Percentiles rank a stretch among this genome's conserved stretches.
phyloP scores from a whole-genome alignment of 2,329 filamentous ascomycete genomes.

The Fusarium continuum region DNA sequence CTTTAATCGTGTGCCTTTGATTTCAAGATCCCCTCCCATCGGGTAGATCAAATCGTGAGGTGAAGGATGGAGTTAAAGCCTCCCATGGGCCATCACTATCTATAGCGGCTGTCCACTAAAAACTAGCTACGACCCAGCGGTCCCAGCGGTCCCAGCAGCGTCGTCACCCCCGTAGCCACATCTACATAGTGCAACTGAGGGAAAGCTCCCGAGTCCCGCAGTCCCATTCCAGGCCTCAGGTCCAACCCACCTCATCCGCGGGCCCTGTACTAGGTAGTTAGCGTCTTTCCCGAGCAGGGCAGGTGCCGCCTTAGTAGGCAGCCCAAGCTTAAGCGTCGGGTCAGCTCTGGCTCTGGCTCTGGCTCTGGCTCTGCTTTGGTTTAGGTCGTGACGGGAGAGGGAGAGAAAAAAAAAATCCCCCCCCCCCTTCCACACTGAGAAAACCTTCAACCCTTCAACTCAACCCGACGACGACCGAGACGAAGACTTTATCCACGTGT shows the following conservation, averaged over 20 bases:
- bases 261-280: conserved; percentile 23
- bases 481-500: conserved; percentile 36
- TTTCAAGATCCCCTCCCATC: background rate
- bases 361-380: background rate
- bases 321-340: conserved; percentile 18
- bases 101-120: conserved; percentile 26
- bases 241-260: background rate
- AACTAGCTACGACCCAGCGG: conserved; percentile 20
- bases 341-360: conserved; percentile 8
- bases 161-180: conserved; percentile 24
- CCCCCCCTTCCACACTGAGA: conserved; percentile 20
- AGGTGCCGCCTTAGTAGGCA: conserved; percentile 20
- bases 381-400: conserved; percentile 11
- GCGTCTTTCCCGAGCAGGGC: conserved; percentile 18
- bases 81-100: background rate
- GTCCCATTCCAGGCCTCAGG: conserved; percentile 27
- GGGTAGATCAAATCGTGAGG: background rate
- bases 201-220: conserved; percentile 7
- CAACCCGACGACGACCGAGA: conserved; percentile 43
- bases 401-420: conserved; percentile 32
- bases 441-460: conserved; percentile 44
- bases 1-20: background rate
- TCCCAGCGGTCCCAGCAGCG: conserved; percentile 23
- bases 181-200: conserved; percentile 12
- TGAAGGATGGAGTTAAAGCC: background rate